Percentiles rank a stretch among this genome's conserved stretches.
These are phyloP conservation scores for Bryopsis sp. DNA, from an alignment of 139 green algal genomes.

Conservation along the genomic window DNA sequence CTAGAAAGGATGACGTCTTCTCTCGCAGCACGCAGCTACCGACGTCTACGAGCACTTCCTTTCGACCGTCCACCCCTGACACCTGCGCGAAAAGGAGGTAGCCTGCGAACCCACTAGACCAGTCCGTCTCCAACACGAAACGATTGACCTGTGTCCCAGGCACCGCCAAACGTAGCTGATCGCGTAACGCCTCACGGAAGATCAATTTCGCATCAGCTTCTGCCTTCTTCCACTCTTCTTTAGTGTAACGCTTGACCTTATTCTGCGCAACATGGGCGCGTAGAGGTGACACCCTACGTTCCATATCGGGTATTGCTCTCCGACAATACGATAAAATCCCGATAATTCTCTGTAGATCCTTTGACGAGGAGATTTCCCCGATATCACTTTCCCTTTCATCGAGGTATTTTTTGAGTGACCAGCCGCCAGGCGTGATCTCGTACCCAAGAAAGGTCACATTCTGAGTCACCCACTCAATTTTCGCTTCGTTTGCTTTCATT, in stretches of 20 bases:
- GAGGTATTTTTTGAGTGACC: slow-evolving; percentile 8
- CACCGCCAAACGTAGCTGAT: neutral
- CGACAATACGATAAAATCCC: slow-evolving; percentile 12
- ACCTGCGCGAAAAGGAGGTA: slow-evolving; percentile 8
- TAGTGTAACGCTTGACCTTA: neutral
- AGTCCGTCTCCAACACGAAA: slow-evolving; percentile 16
- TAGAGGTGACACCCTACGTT: neutral
- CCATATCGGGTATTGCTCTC: neutral
- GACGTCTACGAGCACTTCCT: neutral
- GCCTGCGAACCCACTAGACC: neutral
- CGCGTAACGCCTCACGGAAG: neutral
- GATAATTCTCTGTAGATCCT: slow-evolving; percentile 12
- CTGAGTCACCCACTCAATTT: neutral
- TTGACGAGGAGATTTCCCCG: neutral
- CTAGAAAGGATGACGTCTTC: slow-evolving; percentile 8
- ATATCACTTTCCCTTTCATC: neutral
- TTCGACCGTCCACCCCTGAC: neutral
- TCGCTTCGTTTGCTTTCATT: slow-evolving; percentile 17
- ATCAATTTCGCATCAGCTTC: neutral
- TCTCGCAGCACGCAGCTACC: neutral
- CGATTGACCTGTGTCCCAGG: neutral
- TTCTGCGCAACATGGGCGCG: neutral
- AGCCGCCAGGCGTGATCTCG: neutral
- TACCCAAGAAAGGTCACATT: slow-evolving; percentile 6
- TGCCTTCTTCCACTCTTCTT: neutral